These are phyloP conservation scores for Paraphoma sp. DNA, from an alignment of 2,329 filamentous ascomycete genomes.

Conservation along the genomic window DNA sequence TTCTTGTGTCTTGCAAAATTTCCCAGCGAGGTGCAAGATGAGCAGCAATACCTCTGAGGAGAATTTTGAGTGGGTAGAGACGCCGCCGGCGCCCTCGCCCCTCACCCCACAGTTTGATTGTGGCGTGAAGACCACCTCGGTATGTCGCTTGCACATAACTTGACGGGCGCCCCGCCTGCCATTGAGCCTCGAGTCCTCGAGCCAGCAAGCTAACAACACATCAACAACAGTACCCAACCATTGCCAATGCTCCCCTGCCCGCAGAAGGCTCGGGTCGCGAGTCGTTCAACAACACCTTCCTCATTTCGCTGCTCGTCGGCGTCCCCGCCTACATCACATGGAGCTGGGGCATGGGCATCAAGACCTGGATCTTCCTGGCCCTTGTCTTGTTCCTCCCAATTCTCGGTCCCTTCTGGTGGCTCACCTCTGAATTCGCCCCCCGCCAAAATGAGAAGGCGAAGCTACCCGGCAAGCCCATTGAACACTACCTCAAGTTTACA, in stretches of 20 bases:
- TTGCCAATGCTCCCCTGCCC: conserved; percentile 93
- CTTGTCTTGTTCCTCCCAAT: conserved; percentile 81
- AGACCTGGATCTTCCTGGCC: conserved; percentile 87
- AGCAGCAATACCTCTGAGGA: conserved; percentile 54
- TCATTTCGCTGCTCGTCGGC: conserved; percentile 72
- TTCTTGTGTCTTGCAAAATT: conserved; percentile 37
- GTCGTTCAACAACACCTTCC: conserved; percentile 82
- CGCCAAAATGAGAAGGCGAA: conserved; percentile 92
- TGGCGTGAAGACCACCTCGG: conserved; percentile 67
- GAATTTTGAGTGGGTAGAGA: conserved; percentile 71
- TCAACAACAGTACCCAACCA: conserved; percentile 73
- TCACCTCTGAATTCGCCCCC: conserved; percentile 80
- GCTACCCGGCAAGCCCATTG: conserved; percentile 83
- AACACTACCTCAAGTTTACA: conserved; percentile 89
- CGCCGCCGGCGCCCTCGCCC: conserved; percentile 62
- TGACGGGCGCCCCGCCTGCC: conserved; percentile 31
- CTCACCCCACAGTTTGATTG: conserved; percentile 61
- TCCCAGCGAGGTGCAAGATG: conserved; percentile 40
- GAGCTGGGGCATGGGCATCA: conserved; percentile 82
- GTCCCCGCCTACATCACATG: conserved; percentile 83
- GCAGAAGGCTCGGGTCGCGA: conserved; percentile 86
- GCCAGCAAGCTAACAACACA: conserved; percentile 31
- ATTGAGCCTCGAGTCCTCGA: conserved; percentile 33
- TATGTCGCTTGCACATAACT: conserved; percentile 47
- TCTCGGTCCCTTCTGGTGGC: conserved; percentile 80